Evolutionary conservation across 2,329 filamentous ascomycete species (phyloP), one percentile per base, ranked within the genome.

Genomic region (Trichophyton mentagrophytes): DNA sequence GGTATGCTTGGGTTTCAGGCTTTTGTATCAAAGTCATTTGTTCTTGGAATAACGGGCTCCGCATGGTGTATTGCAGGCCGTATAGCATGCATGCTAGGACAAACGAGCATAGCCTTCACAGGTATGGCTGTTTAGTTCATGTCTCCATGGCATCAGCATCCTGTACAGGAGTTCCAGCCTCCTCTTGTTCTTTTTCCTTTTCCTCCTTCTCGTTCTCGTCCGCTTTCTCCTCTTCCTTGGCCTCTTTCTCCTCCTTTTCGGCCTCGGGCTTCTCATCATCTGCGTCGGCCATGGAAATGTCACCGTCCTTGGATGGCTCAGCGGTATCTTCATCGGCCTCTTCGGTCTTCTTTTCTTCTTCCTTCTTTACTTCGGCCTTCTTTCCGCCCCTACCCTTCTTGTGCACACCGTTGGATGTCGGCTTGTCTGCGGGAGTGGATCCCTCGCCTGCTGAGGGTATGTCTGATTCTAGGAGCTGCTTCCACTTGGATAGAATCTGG

Each of bases 401-500:
- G 60, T 72, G 66, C 42, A 74, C 67, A 20, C 75, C 76, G 49
- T 78, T 77, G n/a, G 73, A 69, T 47, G 72, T 72, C 15, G 73
- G 61, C 53, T 65, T 66, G 3, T 40, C 59, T 4, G 65, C 61
- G 17, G 60, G 61, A 36, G 63, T 60, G 49, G 60, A 61, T 3
- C 62, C 59, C 7, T 70, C 69, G 9, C 70, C 66, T 8, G 78
- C 70, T 9, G 76, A 69, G 8, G 73, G 73, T 33, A 76, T 74
- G 55, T 87, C 86, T 15, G 76, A 78, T 38, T 83, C 82, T n/a
- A 97, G 80, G 40, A 90, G 81, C 72, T 88, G 87, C 73, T 88
- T 95, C 93, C 93, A 99, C 73, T 87, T 88, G 65, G 86, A 85
- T n/a, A 97, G 79, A 56, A 99, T 80, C 4, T 82, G 79, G 65